Conservation (phyloP, 768 basidiomycete species). For the Trametes cingulata region DNA sequence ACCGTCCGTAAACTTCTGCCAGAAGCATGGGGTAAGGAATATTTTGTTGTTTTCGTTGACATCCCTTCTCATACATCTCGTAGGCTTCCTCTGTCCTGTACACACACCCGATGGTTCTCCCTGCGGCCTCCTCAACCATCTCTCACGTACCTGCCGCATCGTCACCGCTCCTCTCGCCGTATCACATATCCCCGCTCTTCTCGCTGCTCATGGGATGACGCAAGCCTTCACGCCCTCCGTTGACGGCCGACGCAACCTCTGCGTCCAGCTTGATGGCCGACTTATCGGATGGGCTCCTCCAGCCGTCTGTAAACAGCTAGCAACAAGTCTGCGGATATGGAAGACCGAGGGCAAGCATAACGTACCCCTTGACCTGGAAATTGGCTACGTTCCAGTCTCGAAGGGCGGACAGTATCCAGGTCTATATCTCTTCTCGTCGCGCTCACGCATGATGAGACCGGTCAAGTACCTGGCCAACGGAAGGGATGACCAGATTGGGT, state of each 20-base stretch:
- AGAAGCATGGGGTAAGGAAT: slow-evolving; percentile 88
- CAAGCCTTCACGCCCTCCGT: slow-evolving; percentile 79
- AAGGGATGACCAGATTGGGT: slow-evolving; percentile 84
- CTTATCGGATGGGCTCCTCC: slow-evolving; percentile 93
- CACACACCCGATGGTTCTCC: slow-evolving; percentile 99
- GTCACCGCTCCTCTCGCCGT: slow-evolving; percentile 75
- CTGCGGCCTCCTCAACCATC: slow-evolving; percentile 96
- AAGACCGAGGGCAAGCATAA: slow-evolving; percentile 86
- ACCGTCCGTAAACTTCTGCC: slow-evolving; percentile 95
- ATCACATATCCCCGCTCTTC: slow-evolving; percentile 77
- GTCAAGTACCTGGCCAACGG: slow-evolving; percentile 90
- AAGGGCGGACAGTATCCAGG: slow-evolving; percentile 98
- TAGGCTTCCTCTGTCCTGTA: slow-evolving; percentile 96
- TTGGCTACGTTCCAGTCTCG: slow-evolving; percentile 82
- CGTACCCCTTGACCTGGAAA: slow-evolving; percentile 91
- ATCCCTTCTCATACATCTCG: slow-evolving; percentile 12
- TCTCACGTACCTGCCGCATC: slow-evolving; percentile 91
- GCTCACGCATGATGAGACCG: slow-evolving; percentile 96
- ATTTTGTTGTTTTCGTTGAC: not conserved
- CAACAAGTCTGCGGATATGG: slow-evolving; percentile 86
- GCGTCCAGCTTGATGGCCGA: slow-evolving; percentile 93
- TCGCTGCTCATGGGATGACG: slow-evolving; percentile 92
- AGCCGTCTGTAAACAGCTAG: slow-evolving; percentile 71
- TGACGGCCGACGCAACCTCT: slow-evolving; percentile 79
- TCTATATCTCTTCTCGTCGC: slow-evolving; percentile 85